Evolutionary conservation across 768 basidiomycete genomes (phyloP).

Genomic region (Dendrothele bispora): DNA sequence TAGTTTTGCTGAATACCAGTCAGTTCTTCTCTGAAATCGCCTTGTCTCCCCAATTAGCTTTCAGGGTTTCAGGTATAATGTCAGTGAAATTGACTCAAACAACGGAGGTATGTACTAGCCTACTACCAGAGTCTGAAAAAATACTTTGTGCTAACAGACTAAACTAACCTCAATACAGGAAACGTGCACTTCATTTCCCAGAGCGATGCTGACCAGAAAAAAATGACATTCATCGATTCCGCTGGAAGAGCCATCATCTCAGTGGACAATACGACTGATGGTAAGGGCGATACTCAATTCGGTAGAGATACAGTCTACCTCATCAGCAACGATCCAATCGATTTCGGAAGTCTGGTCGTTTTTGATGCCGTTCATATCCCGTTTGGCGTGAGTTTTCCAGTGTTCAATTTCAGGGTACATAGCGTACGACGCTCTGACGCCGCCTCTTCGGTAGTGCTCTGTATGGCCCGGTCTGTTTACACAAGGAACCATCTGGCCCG

Average conservation of each 20-base stretch:
- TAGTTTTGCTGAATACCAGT: not conserved
- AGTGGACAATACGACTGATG: slow-evolving; percentile 17
- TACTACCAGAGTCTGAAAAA: no score
- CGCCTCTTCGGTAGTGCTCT: not conserved
- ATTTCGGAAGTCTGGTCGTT: slow-evolving; percentile 14
- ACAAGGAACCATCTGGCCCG: slow-evolving; percentile 10
- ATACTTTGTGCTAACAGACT: no score
- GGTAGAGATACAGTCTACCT: slow-evolving; percentile 16
- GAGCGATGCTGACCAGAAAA: slow-evolving; percentile 2
- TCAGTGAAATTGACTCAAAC: slow-evolving; percentile 5
- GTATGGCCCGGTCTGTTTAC: slow-evolving; percentile 7
- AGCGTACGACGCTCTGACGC: not conserved
- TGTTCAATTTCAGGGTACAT: not conserved
- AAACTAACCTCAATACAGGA: no score
- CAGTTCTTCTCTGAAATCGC: no score
- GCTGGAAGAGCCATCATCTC: slow-evolving; percentile 18
- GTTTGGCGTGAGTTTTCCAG: slow-evolving; percentile 11
- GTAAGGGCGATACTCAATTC: slow-evolving; percentile 9
- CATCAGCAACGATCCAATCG: slow-evolving; percentile 9
- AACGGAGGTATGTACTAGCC: slow-evolving; percentile 6
- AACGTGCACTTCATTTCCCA: slow-evolving; percentile 14
- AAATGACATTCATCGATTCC: slow-evolving; percentile 14
- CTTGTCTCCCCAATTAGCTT: slow-evolving; percentile 3
- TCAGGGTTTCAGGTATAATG: slow-evolving; percentile 7
- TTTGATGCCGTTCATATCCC: slow-evolving; percentile 19